Evolutionary conservation across 2,329 filamentous ascomycete genomes (phyloP).

Genomic region (Colletotrichum plurivorum): DNA sequence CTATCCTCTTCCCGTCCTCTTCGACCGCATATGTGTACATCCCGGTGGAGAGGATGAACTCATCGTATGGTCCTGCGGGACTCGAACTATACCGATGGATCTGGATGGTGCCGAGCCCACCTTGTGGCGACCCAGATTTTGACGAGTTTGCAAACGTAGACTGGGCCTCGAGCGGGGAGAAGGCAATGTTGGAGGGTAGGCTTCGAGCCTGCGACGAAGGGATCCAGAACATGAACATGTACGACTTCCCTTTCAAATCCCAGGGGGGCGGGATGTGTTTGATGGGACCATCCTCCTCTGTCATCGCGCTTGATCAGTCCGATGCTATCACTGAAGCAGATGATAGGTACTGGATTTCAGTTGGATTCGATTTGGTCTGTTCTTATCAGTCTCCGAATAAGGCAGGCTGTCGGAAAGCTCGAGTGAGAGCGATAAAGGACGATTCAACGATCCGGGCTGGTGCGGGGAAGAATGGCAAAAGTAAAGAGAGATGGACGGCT

Average conservation of each 20-base stretch:
- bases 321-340: too few species aligned
- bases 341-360: too few species aligned
- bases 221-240: conserved; percentile 58
- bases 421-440: too few species aligned
- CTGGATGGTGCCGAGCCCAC: conserved; percentile 64
- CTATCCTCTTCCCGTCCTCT: conserved; percentile 47
- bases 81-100: conserved; percentile 64
- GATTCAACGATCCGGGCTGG: too few species aligned
- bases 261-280: conserved; percentile 50
- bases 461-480: too few species aligned
- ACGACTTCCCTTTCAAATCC: conserved; percentile 60
- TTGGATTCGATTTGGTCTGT: too few species aligned
- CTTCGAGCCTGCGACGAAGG: conserved; percentile 45
- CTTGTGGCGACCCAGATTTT: conserved; percentile 54
- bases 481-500: too few species aligned
- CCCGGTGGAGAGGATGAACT: conserved; percentile 64
- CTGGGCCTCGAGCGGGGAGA: conserved; percentile 60
- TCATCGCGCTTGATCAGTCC: not conserved
- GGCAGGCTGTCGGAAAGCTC: too few species aligned
- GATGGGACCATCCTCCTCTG: not conserved
- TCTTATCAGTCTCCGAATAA: too few species aligned
- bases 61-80: conserved; percentile 68
- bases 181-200: conserved; percentile 53
- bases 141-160: conserved; percentile 54
- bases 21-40: conserved; percentile 57